phyloP scores from a whole-genome alignment of 108 stramenopile genomes.

The Cyclotella distinguenda region DNA sequence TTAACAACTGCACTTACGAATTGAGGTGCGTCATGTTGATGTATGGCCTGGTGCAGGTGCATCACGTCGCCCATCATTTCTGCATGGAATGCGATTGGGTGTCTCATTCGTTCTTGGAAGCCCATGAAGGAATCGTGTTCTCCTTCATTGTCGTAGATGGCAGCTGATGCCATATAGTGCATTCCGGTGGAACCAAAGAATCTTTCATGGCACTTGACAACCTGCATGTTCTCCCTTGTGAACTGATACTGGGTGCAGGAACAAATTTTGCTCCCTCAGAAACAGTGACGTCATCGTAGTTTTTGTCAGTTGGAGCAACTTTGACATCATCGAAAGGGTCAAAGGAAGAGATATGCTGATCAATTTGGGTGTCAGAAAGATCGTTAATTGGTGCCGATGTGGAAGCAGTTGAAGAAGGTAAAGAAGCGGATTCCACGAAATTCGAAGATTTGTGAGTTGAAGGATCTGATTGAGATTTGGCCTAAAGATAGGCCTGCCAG shows the following conservation, averaged over 20 bases:
- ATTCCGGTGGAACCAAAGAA: background rate
- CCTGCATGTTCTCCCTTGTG: background rate
- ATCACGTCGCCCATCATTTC: slow-evolving; percentile 19
- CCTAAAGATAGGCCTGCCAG: too few relatives aligned
- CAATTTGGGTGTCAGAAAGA: too few relatives aligned
- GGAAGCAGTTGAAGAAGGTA: too few relatives aligned
- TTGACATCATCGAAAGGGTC: too few relatives aligned
- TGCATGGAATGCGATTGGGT: slow-evolving; percentile 18
- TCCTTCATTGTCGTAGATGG: background rate
- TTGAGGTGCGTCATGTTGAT: slow-evolving; percentile 13
- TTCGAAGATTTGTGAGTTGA: too few relatives aligned
- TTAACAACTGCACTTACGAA: slow-evolving; percentile 16
- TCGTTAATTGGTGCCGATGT: too few relatives aligned
- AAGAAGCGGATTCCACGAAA: too few relatives aligned
- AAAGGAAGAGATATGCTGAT: too few relatives aligned
- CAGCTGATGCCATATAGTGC: background rate
- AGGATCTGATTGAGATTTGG: too few relatives aligned
- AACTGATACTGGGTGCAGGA: background rate
- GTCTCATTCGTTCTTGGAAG: slow-evolving; percentile 4
- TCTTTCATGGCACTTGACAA: background rate
- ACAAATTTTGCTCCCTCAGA: background rate
- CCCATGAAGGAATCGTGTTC: background rate
- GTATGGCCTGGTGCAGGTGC: slow-evolving; percentile 22
- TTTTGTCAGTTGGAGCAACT: too few relatives aligned
- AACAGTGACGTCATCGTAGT: background rate